Evolutionary conservation across 2,329 filamentous ascomycete species (phyloP).

Genomic region (Epichloe bromicola): DNA sequence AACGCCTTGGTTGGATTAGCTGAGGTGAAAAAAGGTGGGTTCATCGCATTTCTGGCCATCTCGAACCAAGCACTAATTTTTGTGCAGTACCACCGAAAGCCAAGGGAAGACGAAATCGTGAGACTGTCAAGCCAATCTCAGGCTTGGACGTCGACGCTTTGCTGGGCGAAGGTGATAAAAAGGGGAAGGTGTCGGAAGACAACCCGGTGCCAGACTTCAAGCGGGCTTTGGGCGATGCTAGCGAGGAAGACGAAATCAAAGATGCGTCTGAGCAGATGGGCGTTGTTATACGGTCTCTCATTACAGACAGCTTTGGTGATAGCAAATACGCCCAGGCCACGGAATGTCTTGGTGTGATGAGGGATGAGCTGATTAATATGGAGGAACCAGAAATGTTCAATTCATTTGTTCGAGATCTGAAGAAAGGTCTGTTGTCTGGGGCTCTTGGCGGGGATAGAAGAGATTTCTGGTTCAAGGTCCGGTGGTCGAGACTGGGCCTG

Average conservation of each 20-base stretch:
- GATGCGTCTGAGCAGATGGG: conserved; percentile 65
- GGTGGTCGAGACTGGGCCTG: conserved; percentile 55
- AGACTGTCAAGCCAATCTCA: conserved; percentile 70
- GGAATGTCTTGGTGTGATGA: conserved; percentile 65
- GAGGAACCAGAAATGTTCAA: conserved; percentile 74
- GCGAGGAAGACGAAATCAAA: conserved; percentile 48
- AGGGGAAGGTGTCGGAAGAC: conserved; percentile 35
- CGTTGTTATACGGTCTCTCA: conserved; percentile 52
- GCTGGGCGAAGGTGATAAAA: conserved; percentile 42
- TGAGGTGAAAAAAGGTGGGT: conserved; percentile 67
- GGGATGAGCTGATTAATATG: conserved; percentile 60
- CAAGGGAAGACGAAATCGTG: conserved; percentile 57
- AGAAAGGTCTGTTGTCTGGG: conserved; percentile 54
- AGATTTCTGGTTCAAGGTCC: conserved; percentile 72
- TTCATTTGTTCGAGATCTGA: conserved; percentile 55
- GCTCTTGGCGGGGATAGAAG: conserved; percentile 63
- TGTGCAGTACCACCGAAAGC: conserved; percentile 60
- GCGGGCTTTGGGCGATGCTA: conserved; percentile 52
- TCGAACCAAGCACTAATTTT: neutral
- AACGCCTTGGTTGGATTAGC: conserved; percentile 53
- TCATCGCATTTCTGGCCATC: neutral
- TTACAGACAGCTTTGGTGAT: conserved; percentile 64
- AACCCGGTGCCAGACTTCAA: conserved; percentile 91
- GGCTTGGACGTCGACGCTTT: conserved; percentile 78
- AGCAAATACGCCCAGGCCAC: conserved; percentile 59